Percentiles rank a stretch among this genome's conserved stretches.
Conservation (phyloP, 2,329 filamentous ascomycete species). For the Pseudogymnoascus sp. region DNA sequence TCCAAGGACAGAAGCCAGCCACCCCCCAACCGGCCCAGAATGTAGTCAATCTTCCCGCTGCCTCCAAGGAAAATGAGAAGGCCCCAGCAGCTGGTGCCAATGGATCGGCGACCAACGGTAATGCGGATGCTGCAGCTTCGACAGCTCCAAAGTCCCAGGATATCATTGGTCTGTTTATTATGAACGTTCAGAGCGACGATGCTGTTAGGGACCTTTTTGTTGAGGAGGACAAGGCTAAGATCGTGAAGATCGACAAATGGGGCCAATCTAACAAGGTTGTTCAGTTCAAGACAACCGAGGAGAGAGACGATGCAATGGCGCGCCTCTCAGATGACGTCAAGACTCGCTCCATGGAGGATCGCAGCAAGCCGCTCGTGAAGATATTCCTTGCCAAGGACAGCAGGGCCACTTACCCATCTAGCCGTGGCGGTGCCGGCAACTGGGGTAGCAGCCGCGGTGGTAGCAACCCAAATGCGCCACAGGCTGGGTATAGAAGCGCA, state of each 20-base stretch:
- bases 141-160: constrained; percentile 56
- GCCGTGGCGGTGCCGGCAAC: constrained; percentile 56
- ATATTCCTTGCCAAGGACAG: constrained; percentile 65
- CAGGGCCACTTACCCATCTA: constrained; percentile 41
- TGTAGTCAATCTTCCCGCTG: constrained; percentile 27
- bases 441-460: constrained; percentile 60
- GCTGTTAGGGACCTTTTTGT: constrained; percentile 74
- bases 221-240: constrained; percentile 75
- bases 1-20: constrained; percentile 34
- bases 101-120: constrained; percentile 40
- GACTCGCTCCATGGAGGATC: constrained; percentile 58
- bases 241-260: constrained; percentile 70
- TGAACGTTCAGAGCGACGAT: constrained; percentile 75
- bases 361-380: constrained; percentile 73
- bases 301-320: constrained; percentile 71
- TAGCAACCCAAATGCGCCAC: constrained; percentile 40
- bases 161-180: constrained; percentile 81
- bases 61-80: constrained; percentile 53
- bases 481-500: constrained; percentile 76
- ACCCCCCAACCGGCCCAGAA: constrained; percentile 35
- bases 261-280: constrained; percentile 75
- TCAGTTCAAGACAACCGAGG: constrained; percentile 70
- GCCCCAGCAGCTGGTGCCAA: constrained; percentile 35
- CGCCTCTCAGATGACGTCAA: constrained; percentile 69
- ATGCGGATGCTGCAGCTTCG: constrained; percentile 43